Base-by-base conservation (phyloP, 768 basidiomycete genomes). In the Phylloporus scabripes region DNA sequence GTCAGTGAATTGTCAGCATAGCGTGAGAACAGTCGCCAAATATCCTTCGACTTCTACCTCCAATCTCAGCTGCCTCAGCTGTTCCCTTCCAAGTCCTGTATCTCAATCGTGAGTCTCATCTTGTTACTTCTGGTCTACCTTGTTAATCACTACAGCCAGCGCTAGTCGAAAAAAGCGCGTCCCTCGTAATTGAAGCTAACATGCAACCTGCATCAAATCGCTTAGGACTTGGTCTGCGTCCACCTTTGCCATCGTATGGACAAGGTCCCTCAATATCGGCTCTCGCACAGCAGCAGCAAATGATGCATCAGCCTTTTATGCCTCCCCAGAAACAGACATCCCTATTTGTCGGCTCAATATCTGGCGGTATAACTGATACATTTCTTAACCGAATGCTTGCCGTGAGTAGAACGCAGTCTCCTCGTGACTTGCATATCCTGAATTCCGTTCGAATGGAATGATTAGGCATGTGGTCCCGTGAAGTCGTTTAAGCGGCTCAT, bases 331-430 rank as follows among this genome's bases (percentile, higher is more conserved):
- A 85, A 58, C 76, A 81, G 52, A 80, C 84, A 0, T 82, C 81
- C 0, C 74, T 95, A 3, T 97, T 96, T 58, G 83, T 97, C n/a
- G 93, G 93, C 9, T 89, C 91, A 52, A 97, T 97, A 68, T 91
- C 93, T 5, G 89, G 90, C 28, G 93, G 93, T 5, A 91, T 96
- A 60, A 85, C 84, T 0, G 92, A 97, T 65, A 56, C 70, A 0
- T 92, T 89, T 53, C 68, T 97, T 37, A 90, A 88, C 61, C 76
- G 78, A 53, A 75, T 97, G 42, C 75, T 97, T 17, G 69, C 75
- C 52, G 92, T 92, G 60, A 59, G 85, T 48, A n/a, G n/a, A 26
- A 23, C 20, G n/a, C 20, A 38, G n/a, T 9, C 31, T 5, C 52
- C 24, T 44, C 12, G 5, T 8, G 34, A n/a, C 28, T 26, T 29